Base-by-base conservation (phyloP, 2,329 filamentous ascomycete species). In the Fusarium foetens region DNA sequence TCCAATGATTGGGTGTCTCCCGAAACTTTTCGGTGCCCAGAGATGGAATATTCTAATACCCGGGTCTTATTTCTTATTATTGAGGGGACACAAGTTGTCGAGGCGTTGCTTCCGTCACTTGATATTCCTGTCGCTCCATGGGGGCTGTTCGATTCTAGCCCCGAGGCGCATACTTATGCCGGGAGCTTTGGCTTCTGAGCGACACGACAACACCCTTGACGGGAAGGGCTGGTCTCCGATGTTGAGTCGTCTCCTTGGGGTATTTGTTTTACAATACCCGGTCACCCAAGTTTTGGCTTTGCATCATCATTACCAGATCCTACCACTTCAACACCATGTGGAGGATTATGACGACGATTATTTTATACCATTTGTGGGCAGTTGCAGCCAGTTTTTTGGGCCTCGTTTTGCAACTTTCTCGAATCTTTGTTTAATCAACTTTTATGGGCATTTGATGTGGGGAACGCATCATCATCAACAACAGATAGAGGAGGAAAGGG, bases 321-420 rank as follows among this genome's bases (percentile, higher is more conserved):
- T 65, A 71, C 66, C 75, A 74, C 74, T 79, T 79, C 77, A 77
- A 77, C 75, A 72, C 63, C 55, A 51, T 62, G 71, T 72, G 76
- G 72, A 62, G 66, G 73, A 75, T 58, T 65, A 61, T 65, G 58
- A 71, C 59, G 69, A 65, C 68, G 61, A 65, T 70, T 46, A 63
- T 58, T 51, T 66, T 61, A 69, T 72, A 54, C 61, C 65, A 67
- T 72, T 57, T 48, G 39, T 71, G 71, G 71, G 63, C 55, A 58
- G 66, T 70, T 61, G 65, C 62, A 49, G 59, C 58, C 66, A 57
- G 60, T 58, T 48, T 54, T 68, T 68, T 36, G 17, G 51, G 66
- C 62, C 66, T 60, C 42, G 62, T 75, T 73, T 75, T 72, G 72
- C 75, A 73, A 76, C 68, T 55, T 77, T 77, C 68, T 78, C 74